phyloP scores from a whole-genome alignment of 768 basidiomycete species.

The Trametes cingulata region DNA sequence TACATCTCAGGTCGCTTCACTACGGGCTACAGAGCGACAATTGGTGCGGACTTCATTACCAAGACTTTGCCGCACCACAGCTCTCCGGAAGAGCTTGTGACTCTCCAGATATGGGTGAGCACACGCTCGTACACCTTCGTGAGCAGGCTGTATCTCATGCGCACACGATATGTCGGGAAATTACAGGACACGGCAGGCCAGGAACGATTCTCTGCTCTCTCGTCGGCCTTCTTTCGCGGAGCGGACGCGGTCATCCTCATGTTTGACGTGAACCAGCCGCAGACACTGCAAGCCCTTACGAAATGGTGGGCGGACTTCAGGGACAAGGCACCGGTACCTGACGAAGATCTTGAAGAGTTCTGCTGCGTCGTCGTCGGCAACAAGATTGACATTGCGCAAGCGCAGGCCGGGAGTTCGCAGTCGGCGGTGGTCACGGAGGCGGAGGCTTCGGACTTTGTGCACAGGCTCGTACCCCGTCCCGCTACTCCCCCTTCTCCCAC shows the following conservation, averaged over 20 bases:
- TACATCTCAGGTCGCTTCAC: conserved; percentile 79
- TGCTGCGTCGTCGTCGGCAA: conserved; percentile 76
- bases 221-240: conserved; percentile 81
- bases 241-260: conserved; percentile 81
- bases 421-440: conserved; percentile 36
- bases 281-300: conserved; percentile 56
- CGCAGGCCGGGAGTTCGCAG: conserved; percentile 24
- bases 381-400: conserved; percentile 61
- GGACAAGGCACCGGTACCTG: conserved; percentile 61
- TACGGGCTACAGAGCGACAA: conserved; percentile 78
- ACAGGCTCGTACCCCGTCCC: conserved; percentile 52
- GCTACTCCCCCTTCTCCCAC: conserved; percentile 21
- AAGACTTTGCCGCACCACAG: conserved; percentile 68
- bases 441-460: conserved; percentile 55
- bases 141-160: conserved; percentile 6
- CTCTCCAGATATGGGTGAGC: conserved; percentile 69
- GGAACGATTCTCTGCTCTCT: conserved; percentile 83
- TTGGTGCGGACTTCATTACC: conserved; percentile 86
- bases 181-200: conserved; percentile 82
- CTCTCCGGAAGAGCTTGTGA: conserved; percentile 54
- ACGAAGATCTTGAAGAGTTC: conserved; percentile 61
- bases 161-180: conserved; percentile 3
- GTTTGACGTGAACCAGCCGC: conserved; percentile 73
- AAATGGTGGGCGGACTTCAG: conserved; percentile 85
- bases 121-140: not conserved